Base-by-base conservation (phyloP, 805 yeast species). In the Monosporozyma servazzii region DNA sequence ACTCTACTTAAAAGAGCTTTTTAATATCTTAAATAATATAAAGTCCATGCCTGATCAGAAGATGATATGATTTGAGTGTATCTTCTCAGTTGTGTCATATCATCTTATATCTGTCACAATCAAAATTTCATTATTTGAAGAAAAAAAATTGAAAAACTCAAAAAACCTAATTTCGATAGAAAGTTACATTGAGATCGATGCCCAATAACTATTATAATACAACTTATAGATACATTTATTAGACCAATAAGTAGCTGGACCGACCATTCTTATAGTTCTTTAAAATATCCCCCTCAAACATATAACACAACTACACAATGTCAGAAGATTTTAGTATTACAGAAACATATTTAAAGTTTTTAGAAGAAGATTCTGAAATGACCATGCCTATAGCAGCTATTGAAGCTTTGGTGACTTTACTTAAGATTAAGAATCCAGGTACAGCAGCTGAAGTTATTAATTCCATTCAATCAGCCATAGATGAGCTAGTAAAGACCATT, bases 351-450 rank as follows among this genome's bases (percentile, higher is more conserved):
- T 75, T 88, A 52, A 78, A 79, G 64, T 89, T 88, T 66, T 74
- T 93, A 55, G 80, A 79, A 58, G 96, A 89, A 48, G 97, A 93
- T 70, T 76, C 87, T n/a, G 98, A 93, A 52, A 87, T 93, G 82
- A 90, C 99, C 5, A 93, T 90, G 97, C 99, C 99, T 1, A 88
- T 93, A 33, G 99, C 99, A 43, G 99, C 99, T 36, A 93, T 93
- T 62, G 98, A 93, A 72, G 81, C 96, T 11, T 74, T 93, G 45
- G 96, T 93, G 27, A 86, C 93, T 8, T 77, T 93, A 70, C 71
- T 91, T 29, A 77, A 83, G 56, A 80, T 83, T 47, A 84, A 88
- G 59, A 89, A 88, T 65, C 97, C 99, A 7, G 77, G 88, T 9
- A 93, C 99, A 0, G 88, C 96, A 1, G 87, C 96, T 2, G 99